Evolutionary conservation across 2,329 filamentous ascomycete species (phyloP).

Genomic region (Talaromyces atroroseus): DNA sequence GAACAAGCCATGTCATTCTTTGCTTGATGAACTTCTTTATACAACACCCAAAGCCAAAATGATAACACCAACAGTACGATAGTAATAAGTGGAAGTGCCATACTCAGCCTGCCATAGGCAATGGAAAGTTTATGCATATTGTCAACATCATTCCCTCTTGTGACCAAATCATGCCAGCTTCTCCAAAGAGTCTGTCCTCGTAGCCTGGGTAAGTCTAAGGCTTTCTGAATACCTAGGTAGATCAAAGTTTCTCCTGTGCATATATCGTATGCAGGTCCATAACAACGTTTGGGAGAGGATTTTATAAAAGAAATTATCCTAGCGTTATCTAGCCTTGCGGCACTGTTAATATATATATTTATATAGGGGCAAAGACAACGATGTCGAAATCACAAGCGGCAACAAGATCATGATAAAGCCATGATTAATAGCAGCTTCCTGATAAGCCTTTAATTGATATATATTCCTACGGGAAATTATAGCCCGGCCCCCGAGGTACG

Average conservation of each 20-base stretch:
- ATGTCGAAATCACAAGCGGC: not conserved
- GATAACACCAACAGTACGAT: too few species aligned
- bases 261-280: constrained; percentile 8
- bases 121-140: too few species aligned
- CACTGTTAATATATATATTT: not conserved
- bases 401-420: not conserved
- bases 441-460: not conserved
- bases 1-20: too few species aligned
- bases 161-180: not conserved
- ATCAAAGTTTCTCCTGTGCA: constrained; percentile 2
- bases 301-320: not conserved
- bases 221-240: constrained; percentile 2
- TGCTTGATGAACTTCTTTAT: too few species aligned
- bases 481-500: not conserved
- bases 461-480: not conserved
- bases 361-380: not conserved
- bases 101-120: too few species aligned
- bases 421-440: not conserved
- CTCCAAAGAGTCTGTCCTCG: not conserved
- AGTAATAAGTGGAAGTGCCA: too few species aligned
- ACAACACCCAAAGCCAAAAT: too few species aligned
- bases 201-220: not conserved
- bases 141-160: too few species aligned
- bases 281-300: constrained; percentile 1
- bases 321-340: constrained; percentile 3